phyloP scores from a whole-genome alignment of 495 filamentous ascomycete species.

The Aspergillus bertholletiae region DNA sequence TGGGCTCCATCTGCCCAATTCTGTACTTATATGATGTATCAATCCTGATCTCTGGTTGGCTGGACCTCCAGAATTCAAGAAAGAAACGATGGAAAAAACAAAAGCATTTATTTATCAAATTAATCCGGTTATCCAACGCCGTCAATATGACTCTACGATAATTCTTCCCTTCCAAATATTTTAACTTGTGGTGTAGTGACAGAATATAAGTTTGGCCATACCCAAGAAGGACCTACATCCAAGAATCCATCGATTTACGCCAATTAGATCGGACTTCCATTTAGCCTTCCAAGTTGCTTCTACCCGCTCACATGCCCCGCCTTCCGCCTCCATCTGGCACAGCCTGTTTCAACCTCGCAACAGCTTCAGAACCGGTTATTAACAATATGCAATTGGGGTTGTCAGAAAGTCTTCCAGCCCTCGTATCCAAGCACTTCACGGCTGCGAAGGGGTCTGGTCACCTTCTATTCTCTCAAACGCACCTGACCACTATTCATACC shows the following conservation, averaged over 20 bases:
- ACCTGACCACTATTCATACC: slow-evolving; percentile 50
- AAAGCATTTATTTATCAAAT: too few relatives aligned
- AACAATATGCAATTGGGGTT: slow-evolving; percentile 36
- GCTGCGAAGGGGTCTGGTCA: slow-evolving; percentile 51
- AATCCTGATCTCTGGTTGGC: neutral
- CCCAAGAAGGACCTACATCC: too few relatives aligned
- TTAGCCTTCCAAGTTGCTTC: too few relatives aligned
- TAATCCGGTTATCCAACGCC: neutral
- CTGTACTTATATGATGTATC: slow-evolving; percentile 1
- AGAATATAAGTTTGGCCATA: neutral
- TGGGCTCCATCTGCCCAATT: neutral
- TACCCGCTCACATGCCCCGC: slow-evolving; percentile 10
- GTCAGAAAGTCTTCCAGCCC: slow-evolving; percentile 44
- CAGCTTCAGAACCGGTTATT: neutral
- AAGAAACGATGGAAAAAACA: too few relatives aligned
- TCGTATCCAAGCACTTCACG: slow-evolving; percentile 53
- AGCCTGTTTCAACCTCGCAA: slow-evolving; percentile 6
- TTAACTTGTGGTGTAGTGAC: too few relatives aligned
- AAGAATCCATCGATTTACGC: neutral
- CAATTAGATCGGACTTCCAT: neutral
- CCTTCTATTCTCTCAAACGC: slow-evolving; percentile 57
- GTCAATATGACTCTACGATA: too few relatives aligned
- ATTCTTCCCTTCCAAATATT: too few relatives aligned
- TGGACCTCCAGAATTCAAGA: slow-evolving; percentile 3
- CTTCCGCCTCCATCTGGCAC: neutral